Evolutionary conservation across 768 basidiomycete species (phyloP), one percentile per base, ranked within the genome.

Genomic region (Mycena galopus): DNA sequence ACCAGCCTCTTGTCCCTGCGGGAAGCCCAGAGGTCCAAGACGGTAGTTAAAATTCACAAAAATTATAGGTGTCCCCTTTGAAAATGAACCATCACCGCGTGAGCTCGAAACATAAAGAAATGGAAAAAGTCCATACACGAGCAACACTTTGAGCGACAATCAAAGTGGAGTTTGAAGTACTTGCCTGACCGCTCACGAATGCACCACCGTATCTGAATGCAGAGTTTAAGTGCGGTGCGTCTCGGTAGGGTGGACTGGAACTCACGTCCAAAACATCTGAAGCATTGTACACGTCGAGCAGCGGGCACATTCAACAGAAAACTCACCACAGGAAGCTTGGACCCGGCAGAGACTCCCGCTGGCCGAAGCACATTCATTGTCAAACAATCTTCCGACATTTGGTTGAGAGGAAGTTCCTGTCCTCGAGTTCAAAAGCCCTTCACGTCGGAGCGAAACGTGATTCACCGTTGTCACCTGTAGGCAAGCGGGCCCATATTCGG

Each of bases 31-130:
- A 8, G 44, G 44, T 47, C 44, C 44, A 8, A 47, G 44, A 47
- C 44, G 44, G 17, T 89, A 89, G 75, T 88, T 86, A 71, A 88
- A 68, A 32, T 83, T 83, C 51, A 88, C 87, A 73, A 83, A 85
- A 42, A 90, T 78, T 60, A 88, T 77, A 0, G 87, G 86, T 39
- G 80, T 73, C 10, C 65, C 64, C 70, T 72, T 25, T 21, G 35
- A n/a, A n/a, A n/a, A n/a, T n/a, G n/a, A 39, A 21, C 16, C 10
- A 19, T 27, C 16, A 56, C n/a, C n/a, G n/a, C n/a, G n/a, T n/a
- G n/a, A 19, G 33, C 19, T 12, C 11, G 37, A 32, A 57, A 27
- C n/a, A 21, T 14, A 5, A 1, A 7, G 4, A 1, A 16, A 56
- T 44, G 3, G 9, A 59, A 29, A 1, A 19, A 39, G 0, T 30